These are phyloP conservation scores for Madurella mycetomatis DNA, from an alignment of 2,329 filamentous ascomycete species.

Conservation along the genomic window DNA sequence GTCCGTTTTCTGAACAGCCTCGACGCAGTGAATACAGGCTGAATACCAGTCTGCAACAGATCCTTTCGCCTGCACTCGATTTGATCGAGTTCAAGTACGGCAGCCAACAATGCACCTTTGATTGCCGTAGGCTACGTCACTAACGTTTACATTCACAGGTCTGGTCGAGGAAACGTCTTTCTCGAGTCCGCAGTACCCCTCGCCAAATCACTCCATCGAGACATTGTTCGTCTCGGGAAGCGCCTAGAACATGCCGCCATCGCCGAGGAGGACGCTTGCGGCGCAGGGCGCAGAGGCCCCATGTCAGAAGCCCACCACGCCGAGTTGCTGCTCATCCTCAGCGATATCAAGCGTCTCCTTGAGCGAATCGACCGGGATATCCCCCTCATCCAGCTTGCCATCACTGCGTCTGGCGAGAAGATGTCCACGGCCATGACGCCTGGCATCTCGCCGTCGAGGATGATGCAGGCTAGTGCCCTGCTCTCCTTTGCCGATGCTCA, in stretches of 20 bases:
- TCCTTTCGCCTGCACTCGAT: conserved; percentile 86
- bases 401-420: conserved; percentile 87
- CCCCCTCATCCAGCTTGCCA: conserved; percentile 85
- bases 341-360: conserved; percentile 71
- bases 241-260: conserved; percentile 67
- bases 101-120: conserved; percentile 1
- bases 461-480: conserved; percentile 90
- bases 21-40: neutral
- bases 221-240: conserved; percentile 75
- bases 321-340: conserved; percentile 66
- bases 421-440: conserved; percentile 74
- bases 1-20: conserved; percentile 38
- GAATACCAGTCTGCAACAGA: conserved; percentile 40
- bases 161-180: conserved; percentile 49
- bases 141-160: conserved; percentile 30
- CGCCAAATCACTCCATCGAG: conserved; percentile 75
- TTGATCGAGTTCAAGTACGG: conserved; percentile 82
- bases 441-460: conserved; percentile 81
- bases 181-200: conserved; percentile 81
- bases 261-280: conserved; percentile 51
- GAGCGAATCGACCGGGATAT: conserved; percentile 83
- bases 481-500: conserved; percentile 82
- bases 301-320: conserved; percentile 53
- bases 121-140: neutral
- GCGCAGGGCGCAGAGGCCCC: conserved; percentile 41